Conservation (phyloP, 2,329 filamentous ascomycete genomes). For the Beauveria sp. region DNA sequence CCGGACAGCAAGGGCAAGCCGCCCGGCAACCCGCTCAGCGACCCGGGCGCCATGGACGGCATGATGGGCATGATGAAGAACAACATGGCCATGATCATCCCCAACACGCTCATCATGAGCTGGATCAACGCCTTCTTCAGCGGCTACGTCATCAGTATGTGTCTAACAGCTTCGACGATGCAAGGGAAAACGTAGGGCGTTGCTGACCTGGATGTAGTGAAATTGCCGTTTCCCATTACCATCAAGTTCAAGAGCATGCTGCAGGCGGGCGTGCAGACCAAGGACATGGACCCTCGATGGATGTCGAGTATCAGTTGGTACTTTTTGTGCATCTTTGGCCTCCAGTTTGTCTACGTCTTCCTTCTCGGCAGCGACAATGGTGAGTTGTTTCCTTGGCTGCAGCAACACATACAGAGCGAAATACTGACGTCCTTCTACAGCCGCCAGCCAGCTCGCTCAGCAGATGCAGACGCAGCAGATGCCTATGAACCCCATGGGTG, state of each 20-base stretch:
- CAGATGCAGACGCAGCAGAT: slow-evolving; percentile 67
- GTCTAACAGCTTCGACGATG: no score
- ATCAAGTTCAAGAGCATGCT: slow-evolving; percentile 99
- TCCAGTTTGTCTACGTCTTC: slow-evolving; percentile 96
- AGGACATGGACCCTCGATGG: slow-evolving; percentile 95
- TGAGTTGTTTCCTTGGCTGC: slow-evolving; percentile 36
- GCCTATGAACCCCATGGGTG: slow-evolving; percentile 56
- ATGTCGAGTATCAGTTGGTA: slow-evolving; percentile 99
- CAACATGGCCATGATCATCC: slow-evolving; percentile 99
- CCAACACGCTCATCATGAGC: slow-evolving; percentile 97
- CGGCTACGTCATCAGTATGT: slow-evolving; percentile 87
- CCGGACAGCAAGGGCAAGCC: slow-evolving; percentile 80
- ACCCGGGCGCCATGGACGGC: slow-evolving; percentile 94
- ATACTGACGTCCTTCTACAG: slow-evolving; percentile 35
- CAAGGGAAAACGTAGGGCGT: no score
- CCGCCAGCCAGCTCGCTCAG: slow-evolving; percentile 84
- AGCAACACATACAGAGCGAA: background rate
- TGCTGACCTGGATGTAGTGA: slow-evolving; percentile 49
- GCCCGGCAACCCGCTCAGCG: slow-evolving; percentile 86
- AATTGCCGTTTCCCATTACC: slow-evolving; percentile 93
- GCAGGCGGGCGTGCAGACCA: slow-evolving; percentile 91
- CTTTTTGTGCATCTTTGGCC: slow-evolving; percentile 91
- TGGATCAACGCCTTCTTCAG: slow-evolving; percentile 99
- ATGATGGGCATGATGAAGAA: slow-evolving; percentile 99
- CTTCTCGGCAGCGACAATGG: slow-evolving; percentile 93